Evolutionary conservation across 116 monocot species (phyloP).

Genomic region (Phalaenopsis hybrid): DNA sequence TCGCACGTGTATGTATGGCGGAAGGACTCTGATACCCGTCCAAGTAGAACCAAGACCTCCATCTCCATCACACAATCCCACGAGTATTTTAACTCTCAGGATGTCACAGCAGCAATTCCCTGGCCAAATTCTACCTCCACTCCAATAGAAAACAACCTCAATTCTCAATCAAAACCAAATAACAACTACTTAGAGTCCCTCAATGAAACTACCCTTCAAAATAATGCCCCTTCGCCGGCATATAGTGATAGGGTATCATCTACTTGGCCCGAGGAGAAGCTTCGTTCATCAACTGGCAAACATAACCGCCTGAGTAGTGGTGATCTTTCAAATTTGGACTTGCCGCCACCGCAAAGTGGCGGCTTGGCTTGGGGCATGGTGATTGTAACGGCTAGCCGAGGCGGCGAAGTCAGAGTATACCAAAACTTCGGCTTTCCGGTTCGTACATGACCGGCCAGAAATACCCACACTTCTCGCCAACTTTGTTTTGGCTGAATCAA

Average conservation of each 20-base stretch:
- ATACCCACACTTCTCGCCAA: background rate
- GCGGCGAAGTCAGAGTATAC: conserved; percentile 32
- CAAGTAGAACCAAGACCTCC: conserved; percentile 27
- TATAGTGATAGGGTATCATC: conserved; percentile 11
- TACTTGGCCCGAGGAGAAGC: conserved; percentile 43
- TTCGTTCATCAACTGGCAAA: conserved; percentile 11
- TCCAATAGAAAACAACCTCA: conserved; percentile 4
- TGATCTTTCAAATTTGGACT: background rate
- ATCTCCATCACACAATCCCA: conserved; percentile 48
- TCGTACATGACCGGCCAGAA: background rate
- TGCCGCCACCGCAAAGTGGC: background rate
- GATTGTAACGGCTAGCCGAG: conserved; percentile 36
- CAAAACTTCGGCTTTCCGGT: conserved; percentile 46
- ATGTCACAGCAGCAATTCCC: conserved; percentile 69
- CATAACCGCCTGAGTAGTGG: background rate
- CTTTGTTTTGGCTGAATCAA: background rate
- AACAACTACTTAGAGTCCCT: too few relatives aligned
- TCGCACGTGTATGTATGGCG: conserved; percentile 91
- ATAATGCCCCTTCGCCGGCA: conserved; percentile 4
- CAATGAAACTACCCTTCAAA: background rate
- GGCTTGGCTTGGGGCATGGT: conserved; percentile 48
- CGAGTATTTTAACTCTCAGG: conserved; percentile 73
- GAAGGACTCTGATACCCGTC: conserved; percentile 45
- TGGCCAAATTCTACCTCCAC: conserved; percentile 42
- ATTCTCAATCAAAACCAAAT: background rate